Conservation (phyloP, 1,284 basidiomycete genomes). For the Amylostereum chailletii region DNA sequence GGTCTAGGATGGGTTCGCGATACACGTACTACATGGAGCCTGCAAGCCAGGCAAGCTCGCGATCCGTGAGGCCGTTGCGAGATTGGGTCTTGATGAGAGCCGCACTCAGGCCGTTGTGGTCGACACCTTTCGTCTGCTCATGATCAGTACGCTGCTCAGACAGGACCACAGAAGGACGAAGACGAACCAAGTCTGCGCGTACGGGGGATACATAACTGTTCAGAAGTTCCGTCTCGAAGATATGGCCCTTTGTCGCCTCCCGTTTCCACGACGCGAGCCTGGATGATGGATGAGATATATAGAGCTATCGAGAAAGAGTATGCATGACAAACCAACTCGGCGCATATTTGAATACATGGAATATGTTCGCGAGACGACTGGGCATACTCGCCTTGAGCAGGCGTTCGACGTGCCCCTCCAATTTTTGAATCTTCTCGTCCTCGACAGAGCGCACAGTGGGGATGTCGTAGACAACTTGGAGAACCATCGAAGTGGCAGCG, state of each 20-base stretch:
- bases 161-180: not conserved
- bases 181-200: not conserved
- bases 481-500: not conserved
- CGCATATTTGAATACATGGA: not conserved
- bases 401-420: not conserved
- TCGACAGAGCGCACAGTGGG: not conserved
- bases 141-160: not conserved
- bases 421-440: not conserved
- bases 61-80: not conserved
- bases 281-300: not conserved
- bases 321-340: not conserved
- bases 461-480: not conserved
- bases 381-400: not conserved
- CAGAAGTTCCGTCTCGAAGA: not conserved
- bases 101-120: not conserved
- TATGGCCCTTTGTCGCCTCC: not conserved
- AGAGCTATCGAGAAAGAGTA: not conserved
- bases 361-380: not conserved
- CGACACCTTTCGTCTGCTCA: not conserved
- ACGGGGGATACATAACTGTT: not conserved
- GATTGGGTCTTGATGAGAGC: not conserved
- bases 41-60: not conserved
- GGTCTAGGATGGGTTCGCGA: not conserved
- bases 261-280: not conserved
- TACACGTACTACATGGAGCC: not conserved